phyloP scores from a whole-genome alignment of 1,139 yeast species.

The Geotrichum cucujoidarum region DNA sequence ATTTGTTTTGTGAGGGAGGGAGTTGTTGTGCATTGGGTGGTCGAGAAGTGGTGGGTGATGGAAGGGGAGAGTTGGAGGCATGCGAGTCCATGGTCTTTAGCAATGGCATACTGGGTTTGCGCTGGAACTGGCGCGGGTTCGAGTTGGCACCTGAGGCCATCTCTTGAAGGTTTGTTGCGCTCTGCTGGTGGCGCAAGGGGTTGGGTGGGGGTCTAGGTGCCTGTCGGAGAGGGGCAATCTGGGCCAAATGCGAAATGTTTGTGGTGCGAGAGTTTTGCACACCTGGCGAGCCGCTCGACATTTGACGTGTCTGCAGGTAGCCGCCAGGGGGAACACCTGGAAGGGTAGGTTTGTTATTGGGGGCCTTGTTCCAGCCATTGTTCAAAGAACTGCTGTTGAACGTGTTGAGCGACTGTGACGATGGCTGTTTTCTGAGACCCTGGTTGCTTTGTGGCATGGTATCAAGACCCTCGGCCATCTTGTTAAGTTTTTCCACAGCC shows the following conservation, averaged over 20 bases:
- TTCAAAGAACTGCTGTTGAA: constrained; percentile 14
- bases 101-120: constrained; percentile 14
- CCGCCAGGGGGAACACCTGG: background rate
- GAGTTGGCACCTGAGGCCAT: background rate
- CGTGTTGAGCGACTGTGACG: background rate
- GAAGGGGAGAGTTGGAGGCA: background rate
- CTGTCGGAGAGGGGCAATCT: constrained; percentile 32
- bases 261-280: constrained; percentile 22
- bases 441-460: background rate
- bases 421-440: background rate
- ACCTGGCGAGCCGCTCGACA: constrained; percentile 19
- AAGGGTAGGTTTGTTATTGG: constrained; percentile 11
- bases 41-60: background rate
- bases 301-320: background rate
- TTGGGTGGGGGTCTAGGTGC: constrained; percentile 24
- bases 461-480: background rate
- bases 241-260: constrained; percentile 28
- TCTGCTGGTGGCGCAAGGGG: constrained; percentile 1
- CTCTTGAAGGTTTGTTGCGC: constrained; percentile 3
- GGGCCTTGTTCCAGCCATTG: constrained; percentile 33
- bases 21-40: background rate
- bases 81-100: background rate
- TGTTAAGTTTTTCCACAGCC: constrained; percentile 2
- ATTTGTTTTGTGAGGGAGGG: background rate
- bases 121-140: constrained; percentile 13